These are phyloP conservation scores for Eutrema heterophyllum DNA, from an alignment of 345 rosid genomes.

Conservation along the genomic window DNA sequence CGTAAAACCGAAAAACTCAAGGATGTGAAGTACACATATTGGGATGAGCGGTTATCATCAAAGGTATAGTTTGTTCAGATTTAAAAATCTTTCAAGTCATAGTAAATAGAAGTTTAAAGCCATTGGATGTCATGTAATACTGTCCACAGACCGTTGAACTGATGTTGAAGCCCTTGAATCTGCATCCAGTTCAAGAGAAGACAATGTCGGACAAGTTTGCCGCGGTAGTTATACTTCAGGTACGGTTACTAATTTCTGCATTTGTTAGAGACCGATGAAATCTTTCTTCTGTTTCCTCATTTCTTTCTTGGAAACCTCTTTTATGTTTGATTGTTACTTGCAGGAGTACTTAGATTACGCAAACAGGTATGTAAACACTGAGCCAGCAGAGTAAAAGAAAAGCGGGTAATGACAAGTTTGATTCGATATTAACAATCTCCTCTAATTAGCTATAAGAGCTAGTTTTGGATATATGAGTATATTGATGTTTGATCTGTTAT, in stretches of 20 bases:
- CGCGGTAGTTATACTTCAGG: slow-evolving; percentile 93
- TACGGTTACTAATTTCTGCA: slow-evolving; percentile 20
- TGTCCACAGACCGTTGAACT: slow-evolving; percentile 54
- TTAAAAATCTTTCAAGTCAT: background rate
- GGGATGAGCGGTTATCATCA: slow-evolving; percentile 73
- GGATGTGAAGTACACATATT: slow-evolving; percentile 56
- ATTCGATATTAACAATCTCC: background rate
- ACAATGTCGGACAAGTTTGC: slow-evolving; percentile 77
- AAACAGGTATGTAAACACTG: slow-evolving; percentile 39
- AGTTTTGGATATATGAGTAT: slow-evolving; percentile 2
- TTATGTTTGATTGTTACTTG: slow-evolving; percentile 21
- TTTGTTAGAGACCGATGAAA: background rate
- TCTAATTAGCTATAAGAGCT: background rate
- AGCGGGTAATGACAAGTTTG: background rate
- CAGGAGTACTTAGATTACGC: slow-evolving; percentile 70
- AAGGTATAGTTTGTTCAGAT: slow-evolving; percentile 43
- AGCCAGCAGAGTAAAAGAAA: slow-evolving; percentile 19
- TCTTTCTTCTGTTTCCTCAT: background rate
- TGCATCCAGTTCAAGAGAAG: slow-evolving; percentile 56
- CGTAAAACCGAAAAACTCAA: slow-evolving; percentile 51
- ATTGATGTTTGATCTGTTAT: background rate
- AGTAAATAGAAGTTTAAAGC: background rate
- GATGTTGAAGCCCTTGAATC: slow-evolving; percentile 52
- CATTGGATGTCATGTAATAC: background rate
- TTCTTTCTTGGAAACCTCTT: background rate